Conservation (phyloP, 495 filamentous ascomycete genomes). For the Neurospora sp. region DNA sequence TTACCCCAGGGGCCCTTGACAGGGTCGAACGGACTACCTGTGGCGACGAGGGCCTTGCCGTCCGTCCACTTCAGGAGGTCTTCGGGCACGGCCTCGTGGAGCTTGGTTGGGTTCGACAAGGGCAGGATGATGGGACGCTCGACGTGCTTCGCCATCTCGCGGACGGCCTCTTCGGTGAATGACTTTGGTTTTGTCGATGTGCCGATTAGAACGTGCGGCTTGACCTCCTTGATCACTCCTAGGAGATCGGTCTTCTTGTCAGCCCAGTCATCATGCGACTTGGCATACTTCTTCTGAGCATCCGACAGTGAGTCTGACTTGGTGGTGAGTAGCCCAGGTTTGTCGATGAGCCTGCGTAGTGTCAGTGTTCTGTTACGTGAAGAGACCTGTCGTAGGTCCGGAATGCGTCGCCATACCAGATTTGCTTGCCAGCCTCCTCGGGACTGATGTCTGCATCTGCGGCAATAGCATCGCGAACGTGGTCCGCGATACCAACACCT, state of each 20-base stretch:
- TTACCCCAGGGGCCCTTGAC: slow-evolving; percentile 50
- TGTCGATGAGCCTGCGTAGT: slow-evolving; percentile 65
- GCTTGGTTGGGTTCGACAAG: slow-evolving; percentile 73
- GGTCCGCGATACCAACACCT: slow-evolving; percentile 81
- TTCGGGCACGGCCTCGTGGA: slow-evolving; percentile 74
- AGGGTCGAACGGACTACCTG: slow-evolving; percentile 73
- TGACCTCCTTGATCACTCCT: slow-evolving; percentile 57
- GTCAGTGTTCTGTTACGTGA: neutral
- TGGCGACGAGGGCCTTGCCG: slow-evolving; percentile 72
- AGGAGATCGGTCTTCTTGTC: slow-evolving; percentile 48
- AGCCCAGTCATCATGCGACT: slow-evolving; percentile 55
- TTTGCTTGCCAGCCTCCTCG: slow-evolving; percentile 68
- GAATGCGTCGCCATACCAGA: slow-evolving; percentile 49
- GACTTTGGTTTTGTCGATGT: slow-evolving; percentile 73
- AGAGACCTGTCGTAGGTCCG: neutral
- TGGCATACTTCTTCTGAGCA: slow-evolving; percentile 59
- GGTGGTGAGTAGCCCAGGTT: slow-evolving; percentile 63
- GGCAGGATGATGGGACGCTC: slow-evolving; percentile 74
- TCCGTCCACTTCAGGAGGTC: slow-evolving; percentile 73
- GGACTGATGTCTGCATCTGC: slow-evolving; percentile 56
- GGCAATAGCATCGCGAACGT: slow-evolving; percentile 68
- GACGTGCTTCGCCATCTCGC: slow-evolving; percentile 71
- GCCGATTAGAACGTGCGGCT: slow-evolving; percentile 74
- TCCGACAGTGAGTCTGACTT: slow-evolving; percentile 42
- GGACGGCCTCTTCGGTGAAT: slow-evolving; percentile 65